A percentile compares a stretch with the other conserved stretches of the same genome.
Evolutionary conservation across 768 basidiomycete genomes (phyloP).

Genomic region (Termitomyces sp.): DNA sequence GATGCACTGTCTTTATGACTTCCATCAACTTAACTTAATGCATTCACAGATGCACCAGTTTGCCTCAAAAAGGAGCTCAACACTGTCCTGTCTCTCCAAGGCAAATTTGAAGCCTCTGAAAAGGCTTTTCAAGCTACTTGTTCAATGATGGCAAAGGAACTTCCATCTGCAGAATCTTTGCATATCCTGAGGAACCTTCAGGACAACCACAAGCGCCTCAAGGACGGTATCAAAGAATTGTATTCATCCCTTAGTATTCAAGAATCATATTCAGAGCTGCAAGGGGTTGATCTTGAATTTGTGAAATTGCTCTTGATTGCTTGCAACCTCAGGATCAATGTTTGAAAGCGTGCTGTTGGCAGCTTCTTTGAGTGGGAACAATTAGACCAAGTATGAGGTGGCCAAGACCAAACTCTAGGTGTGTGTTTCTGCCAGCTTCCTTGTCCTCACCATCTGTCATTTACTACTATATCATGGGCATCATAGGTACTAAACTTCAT

Average conservation of each 20-base stretch:
- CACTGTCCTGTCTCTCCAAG: conserved; percentile 25
- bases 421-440: no score
- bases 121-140: conserved; percentile 7
- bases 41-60: neutral
- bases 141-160: conserved; percentile 3
- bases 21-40: no score
- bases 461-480: neutral
- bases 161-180: conserved; percentile 1
- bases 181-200: conserved; percentile 7
- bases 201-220: conserved; percentile 2
- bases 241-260: conserved; percentile 32
- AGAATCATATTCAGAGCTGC: conserved; percentile 26
- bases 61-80: neutral
- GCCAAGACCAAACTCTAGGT: neutral
- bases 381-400: conserved; percentile 15
- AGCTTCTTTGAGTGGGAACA: conserved; percentile 34
- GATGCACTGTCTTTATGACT: no score
- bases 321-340: conserved; percentile 34
- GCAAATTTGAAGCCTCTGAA: conserved; percentile 19
- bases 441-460: no score
- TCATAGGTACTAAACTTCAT: conserved; percentile 25
- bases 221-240: conserved; percentile 21
- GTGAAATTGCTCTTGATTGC: conserved; percentile 26
- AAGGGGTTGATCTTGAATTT: conserved; percentile 22
- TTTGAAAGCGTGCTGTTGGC: conserved; percentile 26